Evolutionary conservation across 805 yeast species (phyloP).

Genomic region (Diddensiella transvaalensis): DNA sequence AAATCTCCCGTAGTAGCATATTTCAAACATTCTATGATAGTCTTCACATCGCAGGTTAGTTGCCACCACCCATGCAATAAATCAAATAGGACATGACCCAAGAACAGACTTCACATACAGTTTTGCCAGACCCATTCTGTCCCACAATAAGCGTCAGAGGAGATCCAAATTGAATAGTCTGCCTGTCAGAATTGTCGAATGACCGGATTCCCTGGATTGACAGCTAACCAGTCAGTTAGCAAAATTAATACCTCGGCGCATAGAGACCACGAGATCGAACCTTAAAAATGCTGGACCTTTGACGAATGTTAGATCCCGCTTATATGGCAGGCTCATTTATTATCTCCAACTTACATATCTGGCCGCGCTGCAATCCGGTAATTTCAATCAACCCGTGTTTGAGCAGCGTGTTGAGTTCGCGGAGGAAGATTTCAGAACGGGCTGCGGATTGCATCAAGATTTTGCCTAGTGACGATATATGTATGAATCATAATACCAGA

Average conservation of each 20-base stretch:
- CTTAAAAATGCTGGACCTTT: conserved; percentile 22
- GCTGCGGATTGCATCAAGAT: not conserved
- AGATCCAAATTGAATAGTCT: conserved; percentile 81
- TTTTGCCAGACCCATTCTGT: conserved; percentile 93
- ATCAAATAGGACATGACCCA: no score
- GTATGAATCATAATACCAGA: not conserved
- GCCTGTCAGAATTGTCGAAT: conserved; percentile 78
- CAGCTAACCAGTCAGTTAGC: conserved; percentile 37
- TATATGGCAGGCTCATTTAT: not conserved
- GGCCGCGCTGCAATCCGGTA: no score
- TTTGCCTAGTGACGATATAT: not conserved
- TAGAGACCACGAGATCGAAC: conserved; percentile 7
- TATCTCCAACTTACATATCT: no score
- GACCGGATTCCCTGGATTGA: conserved; percentile 88
- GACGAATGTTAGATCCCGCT: not conserved
- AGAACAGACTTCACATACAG: no score
- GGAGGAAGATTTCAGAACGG: not conserved
- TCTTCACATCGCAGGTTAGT: no score
- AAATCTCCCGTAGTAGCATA: conserved; percentile 94
- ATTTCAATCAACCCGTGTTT: no score
- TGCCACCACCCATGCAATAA: no score
- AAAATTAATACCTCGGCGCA: not conserved
- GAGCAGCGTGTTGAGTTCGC: not conserved
- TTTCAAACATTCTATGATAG: conserved; percentile 88
- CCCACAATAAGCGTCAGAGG: conserved; percentile 96